Evolutionary conservation across 495 filamentous ascomycete species (phyloP), one percentile per base, ranked within the genome.

Genomic region (Hyaloscypha finlandica): DNA sequence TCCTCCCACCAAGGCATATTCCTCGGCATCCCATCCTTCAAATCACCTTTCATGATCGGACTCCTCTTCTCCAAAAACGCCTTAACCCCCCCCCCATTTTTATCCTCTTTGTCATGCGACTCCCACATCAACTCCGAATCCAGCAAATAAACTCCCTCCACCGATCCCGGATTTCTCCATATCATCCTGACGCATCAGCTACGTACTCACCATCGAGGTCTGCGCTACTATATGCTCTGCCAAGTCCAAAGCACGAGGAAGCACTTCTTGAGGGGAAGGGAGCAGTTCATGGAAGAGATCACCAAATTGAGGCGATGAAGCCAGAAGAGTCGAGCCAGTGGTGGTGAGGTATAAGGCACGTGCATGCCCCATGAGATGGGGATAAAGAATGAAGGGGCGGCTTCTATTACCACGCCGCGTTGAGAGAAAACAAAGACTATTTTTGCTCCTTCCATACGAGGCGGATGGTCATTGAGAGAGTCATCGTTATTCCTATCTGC

Each of bases 381-480:
- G n/a, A 61, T 37, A 35, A 61, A 61, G 37, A 61, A 90, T 32
- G 83, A 85, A 11, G 80, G 83, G 72, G 81, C 84, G 20, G 85
- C 87, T 75, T 90, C 87, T 80, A 85, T 83, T 39, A 81, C 76
- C 59, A 89, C 77, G 5, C 86, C 87, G 29, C 86, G 80, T 22
- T 86, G 81, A 55, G 78, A 80, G 71, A 89, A 89, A 29, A 88
- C 85, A 71, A 89, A 88, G 68, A 86, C 86, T 67, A 85, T 83
- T 80, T 80, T 86, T 14, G 85, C 84, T 30, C 73, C 74, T 52
- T 67, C 63, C 79, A 83, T 30, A 78, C 83, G 62, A 89, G 75
- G 58, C 86, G 80, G 62, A 89, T 84, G 32, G 79, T 81, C 59
- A 83, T 81, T 3, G 86, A 85, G 8, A 89, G 83, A 19, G 83